phyloP scores from a whole-genome alignment of 257 asterid genomes.

The Euphrasia confusa region DNA sequence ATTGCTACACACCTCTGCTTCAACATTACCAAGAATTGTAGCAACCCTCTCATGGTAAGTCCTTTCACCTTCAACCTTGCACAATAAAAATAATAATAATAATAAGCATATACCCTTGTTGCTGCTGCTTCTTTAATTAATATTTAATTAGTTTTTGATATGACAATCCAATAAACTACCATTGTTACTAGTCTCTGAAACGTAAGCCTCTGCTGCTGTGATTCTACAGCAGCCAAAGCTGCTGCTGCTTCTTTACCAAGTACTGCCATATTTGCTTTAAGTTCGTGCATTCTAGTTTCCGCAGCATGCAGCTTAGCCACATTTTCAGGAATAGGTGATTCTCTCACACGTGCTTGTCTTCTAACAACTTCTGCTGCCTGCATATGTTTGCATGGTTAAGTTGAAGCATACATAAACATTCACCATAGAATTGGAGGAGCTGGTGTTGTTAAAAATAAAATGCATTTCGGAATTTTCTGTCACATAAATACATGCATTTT shows the following conservation, averaged over 20 bases:
- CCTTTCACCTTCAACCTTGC: constrained; percentile 89
- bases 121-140: too few relatives aligned
- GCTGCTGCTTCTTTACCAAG: constrained; percentile 97
- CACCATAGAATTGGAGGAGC: constrained; percentile 9
- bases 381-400: constrained; percentile 18
- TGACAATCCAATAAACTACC: constrained; percentile 39
- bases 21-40: constrained; percentile 88
- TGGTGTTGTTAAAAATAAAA: constrained; percentile 14
- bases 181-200: constrained; percentile 91
- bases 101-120: constrained; percentile 15
- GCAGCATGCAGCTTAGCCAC: constrained; percentile 87
- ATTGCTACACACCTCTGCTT: constrained; percentile 64
- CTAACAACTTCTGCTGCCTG: constrained; percentile 95
- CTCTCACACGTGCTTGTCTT: constrained; percentile 91
- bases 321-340: constrained; percentile 91
- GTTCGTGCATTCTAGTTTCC: constrained; percentile 91
- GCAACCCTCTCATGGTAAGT: constrained; percentile 85
- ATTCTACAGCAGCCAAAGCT: constrained; percentile 87
- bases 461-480: constrained; percentile 3
- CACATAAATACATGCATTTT: constrained; percentile 9
- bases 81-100: neutral
- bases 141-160: constrained; percentile 9
- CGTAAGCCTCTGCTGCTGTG: constrained; percentile 96
- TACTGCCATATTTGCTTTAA: constrained; percentile 87
- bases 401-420: constrained; percentile 13